Base-by-base conservation (phyloP, 1,284 basidiomycete species). In the Ustilago curta region DNA sequence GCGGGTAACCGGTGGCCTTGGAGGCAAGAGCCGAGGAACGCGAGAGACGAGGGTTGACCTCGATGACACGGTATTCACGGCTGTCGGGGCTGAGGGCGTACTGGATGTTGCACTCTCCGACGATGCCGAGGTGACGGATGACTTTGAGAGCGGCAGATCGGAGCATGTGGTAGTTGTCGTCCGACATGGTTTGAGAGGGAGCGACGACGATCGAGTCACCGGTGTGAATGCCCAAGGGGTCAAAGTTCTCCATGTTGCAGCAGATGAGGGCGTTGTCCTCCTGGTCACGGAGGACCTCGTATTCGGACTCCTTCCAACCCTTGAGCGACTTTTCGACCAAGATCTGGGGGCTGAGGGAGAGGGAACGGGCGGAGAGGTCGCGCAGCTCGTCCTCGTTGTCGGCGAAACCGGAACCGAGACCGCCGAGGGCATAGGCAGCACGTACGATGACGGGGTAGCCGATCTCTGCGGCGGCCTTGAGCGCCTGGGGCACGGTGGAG, bases 181-280 rank as follows among this genome's bases (percentile, higher is more conserved):
- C 97, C 39, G 95, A 93, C 18, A 99, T 88, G 2, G 97, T 99
- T 86, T 99, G 97, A 4, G 95, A 97, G 1, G 97, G 97, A 5
- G 97, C 97, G 47, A 99, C 95, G 84, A 99, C 97, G 83, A 99
- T 99, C n/a, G 96, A 99, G 86, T 99, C 97, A 83, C 97, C 97
- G n/a, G 97, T 99, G 86, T 99, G 97, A 44, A 94, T 98, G 76
- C 97, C 97, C 70, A 99, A 91, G 21, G 97, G 97, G 85, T 99
- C 97, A 80, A 99, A 99, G 87, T 99, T 99, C 87, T 97, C 93
- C 93, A 94, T 95, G 86, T 95, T 95, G 87, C 94, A 96, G 87
- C 94, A 95, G 81, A 95, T 95, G 85, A 95, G 94, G 11, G 94
- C 80, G 65, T 83, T 85, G 80, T 99, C 95, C 57, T 94, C 94